Base-by-base conservation (phyloP, 2,329 filamentous ascomycete species). In the Ascochyta clinopodiicola region DNA sequence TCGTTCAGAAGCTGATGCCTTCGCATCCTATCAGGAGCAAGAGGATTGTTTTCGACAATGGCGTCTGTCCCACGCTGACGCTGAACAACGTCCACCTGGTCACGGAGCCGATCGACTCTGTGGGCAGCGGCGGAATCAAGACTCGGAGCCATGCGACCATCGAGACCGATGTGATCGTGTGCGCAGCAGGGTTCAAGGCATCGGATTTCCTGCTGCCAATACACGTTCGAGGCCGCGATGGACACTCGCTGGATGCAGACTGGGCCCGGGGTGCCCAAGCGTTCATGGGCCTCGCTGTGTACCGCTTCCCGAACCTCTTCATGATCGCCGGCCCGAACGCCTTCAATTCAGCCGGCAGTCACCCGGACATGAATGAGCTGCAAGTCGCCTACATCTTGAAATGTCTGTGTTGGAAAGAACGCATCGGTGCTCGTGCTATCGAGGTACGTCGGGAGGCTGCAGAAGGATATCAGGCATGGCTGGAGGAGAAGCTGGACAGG, bases 281-380 rank as follows among this genome's bases (percentile, higher is more conserved):
- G 6, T 51, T 38, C 27, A 22, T 51, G 19, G 32, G 34, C 19
- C 43, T 53, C 7, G 43, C 50, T 10, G 31, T 53, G n/a, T 31
- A 24, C 3, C 12, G 38, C 2, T 43, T 37, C 10, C 50, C 37
- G 1, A 47, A 47, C 22, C 12, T 53, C 8, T 47, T 47, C 24
- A n/a, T 47, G 17, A 32, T 47, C 17, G 44, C 43, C 13, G 43
- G 50, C 13, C 37, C 43, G 8, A 47, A 53, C 8, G 32, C 50
- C 5, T 43, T 53, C 19, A 47, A 53, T 24, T 31, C 31, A 29
- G 44, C 50, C 24, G 43, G 50, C 19, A 53, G 43, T 7, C 43
- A 37, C 7, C 50, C 36, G 10, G 31, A 43, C 19, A 47, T 53
- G 43, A 53, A 47, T 15, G 44, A 54, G 17, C 12, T 48, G 15